A percentile compares a stretch with the other conserved stretches of the same genome.
These are phyloP conservation scores for Penicillium odoratum DNA, from an alignment of 495 filamentous ascomycete genomes.

Conservation along the genomic window DNA sequence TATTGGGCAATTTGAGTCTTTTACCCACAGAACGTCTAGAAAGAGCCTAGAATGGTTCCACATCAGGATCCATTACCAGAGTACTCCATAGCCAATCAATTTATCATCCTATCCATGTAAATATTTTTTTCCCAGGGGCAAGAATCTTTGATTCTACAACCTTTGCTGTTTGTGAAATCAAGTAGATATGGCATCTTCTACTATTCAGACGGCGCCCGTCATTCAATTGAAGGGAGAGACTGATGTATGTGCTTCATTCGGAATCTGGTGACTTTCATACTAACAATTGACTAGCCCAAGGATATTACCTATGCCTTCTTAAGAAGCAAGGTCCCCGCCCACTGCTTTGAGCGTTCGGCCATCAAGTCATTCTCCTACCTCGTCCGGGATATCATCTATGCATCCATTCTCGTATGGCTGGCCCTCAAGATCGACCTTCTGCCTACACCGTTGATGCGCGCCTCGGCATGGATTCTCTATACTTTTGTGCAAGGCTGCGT, in stretches of 20 bases:
- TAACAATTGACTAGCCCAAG: constrained; percentile 13
- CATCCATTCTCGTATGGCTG: constrained; percentile 22
- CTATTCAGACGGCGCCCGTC: constrained; percentile 19
- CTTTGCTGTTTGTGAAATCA: constrained; percentile 1
- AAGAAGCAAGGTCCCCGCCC: constrained; percentile 23
- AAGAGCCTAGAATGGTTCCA: constrained; percentile 21
- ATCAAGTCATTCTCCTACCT: constrained; percentile 20
- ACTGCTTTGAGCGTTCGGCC: constrained; percentile 30
- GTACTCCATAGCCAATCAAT: constrained; percentile 19
- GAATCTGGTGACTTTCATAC: neutral
- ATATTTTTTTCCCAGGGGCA: constrained; percentile 15
- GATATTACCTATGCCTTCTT: constrained; percentile 22
- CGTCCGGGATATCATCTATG: constrained; percentile 19
- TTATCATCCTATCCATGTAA: constrained; percentile 16
- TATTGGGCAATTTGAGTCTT: constrained; percentile 10
- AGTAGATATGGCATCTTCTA: constrained; percentile 11
- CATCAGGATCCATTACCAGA: constrained; percentile 18
- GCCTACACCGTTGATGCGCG: constrained; percentile 21
- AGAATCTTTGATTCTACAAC: neutral
- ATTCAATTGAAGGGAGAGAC: constrained; percentile 20
- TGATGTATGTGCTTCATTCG: constrained; percentile 11
- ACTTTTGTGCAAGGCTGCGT: constrained; percentile 29
- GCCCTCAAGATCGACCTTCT: constrained; percentile 27
- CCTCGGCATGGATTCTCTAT: constrained; percentile 23
- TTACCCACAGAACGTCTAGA: constrained; percentile 11